These are phyloP conservation scores for Skeletonema potamos DNA, from an alignment of 108 stramenopile species.

Conservation along the genomic window DNA sequence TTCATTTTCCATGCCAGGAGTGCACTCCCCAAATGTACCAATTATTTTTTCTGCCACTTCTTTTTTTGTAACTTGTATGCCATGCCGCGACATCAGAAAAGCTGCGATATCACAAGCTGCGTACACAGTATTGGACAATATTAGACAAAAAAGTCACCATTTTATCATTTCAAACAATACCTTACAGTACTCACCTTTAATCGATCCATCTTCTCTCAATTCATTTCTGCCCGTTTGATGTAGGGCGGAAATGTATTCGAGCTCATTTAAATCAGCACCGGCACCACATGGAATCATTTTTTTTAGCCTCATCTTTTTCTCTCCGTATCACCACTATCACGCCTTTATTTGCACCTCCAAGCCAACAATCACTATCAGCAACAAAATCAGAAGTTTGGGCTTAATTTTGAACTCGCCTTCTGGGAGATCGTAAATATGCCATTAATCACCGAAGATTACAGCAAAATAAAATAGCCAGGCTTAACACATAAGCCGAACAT, in stretches of 20 bases:
- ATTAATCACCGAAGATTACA: too few species aligned
- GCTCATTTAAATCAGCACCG: slow-evolving; percentile 57
- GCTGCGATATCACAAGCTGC: slow-evolving; percentile 32
- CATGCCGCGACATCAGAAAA: slow-evolving; percentile 57
- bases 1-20: slow-evolving; percentile 10
- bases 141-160: background rate
- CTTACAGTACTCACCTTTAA: slow-evolving; percentile 24
- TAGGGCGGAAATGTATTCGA: slow-evolving; percentile 63
- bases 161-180: too few species aligned
- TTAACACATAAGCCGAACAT: too few species aligned
- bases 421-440: too few species aligned
- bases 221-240: slow-evolving; percentile 37
- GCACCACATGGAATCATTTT: slow-evolving; percentile 46
- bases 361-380: too few species aligned
- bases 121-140: background rate
- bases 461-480: too few species aligned
- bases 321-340: too few species aligned
- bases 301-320: slow-evolving; percentile 21
- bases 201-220: slow-evolving; percentile 41
- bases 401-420: too few species aligned
- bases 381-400: too few species aligned
- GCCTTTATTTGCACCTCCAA: too few species aligned
- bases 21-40: slow-evolving; percentile 42
- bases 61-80: slow-evolving; percentile 49
- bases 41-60: slow-evolving; percentile 48